Evolutionary conservation across 352 stramenopile genomes (phyloP).

Genomic region (Pythium grandisporangium): DNA sequence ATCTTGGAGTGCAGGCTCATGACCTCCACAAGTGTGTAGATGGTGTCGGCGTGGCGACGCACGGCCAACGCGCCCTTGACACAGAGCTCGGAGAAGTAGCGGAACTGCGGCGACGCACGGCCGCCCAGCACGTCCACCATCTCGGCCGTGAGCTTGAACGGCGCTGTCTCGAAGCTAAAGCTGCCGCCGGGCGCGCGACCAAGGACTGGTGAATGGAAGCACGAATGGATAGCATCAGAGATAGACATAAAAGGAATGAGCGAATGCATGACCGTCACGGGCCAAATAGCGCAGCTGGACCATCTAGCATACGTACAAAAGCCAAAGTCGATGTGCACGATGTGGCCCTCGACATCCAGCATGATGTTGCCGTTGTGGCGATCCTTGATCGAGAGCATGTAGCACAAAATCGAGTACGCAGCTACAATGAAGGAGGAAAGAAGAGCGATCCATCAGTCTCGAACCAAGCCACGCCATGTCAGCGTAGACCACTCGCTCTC

Average conservation of each 20-base stretch:
- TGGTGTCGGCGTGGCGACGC: constrained; percentile 88
- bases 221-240: not conserved
- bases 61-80: constrained; percentile 90
- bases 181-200: constrained; percentile 82
- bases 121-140: constrained; percentile 94
- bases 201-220: constrained; percentile 31
- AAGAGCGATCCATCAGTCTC: constrained; percentile 34
- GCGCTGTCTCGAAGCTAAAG: constrained; percentile 93
- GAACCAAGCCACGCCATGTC: too few relatives aligned
- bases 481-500: too few relatives aligned
- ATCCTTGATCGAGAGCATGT: constrained; percentile 98
- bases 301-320: constrained; percentile 75
- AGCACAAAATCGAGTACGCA: constrained; percentile 96
- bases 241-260: constrained; percentile 1
- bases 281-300: too few relatives aligned
- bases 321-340: constrained; percentile 99
- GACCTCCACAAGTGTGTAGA: constrained; percentile 94
- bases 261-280: not conserved
- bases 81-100: constrained; percentile 92
- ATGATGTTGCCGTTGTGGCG: constrained; percentile 99
- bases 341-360: constrained; percentile 93
- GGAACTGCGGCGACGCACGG: constrained; percentile 85
- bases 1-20: constrained; percentile 84
- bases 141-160: constrained; percentile 96
- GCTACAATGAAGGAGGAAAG: constrained; percentile 59